Conservation (phyloP, 1,139 yeast species). For the Geotrichum aggregatum region DNA sequence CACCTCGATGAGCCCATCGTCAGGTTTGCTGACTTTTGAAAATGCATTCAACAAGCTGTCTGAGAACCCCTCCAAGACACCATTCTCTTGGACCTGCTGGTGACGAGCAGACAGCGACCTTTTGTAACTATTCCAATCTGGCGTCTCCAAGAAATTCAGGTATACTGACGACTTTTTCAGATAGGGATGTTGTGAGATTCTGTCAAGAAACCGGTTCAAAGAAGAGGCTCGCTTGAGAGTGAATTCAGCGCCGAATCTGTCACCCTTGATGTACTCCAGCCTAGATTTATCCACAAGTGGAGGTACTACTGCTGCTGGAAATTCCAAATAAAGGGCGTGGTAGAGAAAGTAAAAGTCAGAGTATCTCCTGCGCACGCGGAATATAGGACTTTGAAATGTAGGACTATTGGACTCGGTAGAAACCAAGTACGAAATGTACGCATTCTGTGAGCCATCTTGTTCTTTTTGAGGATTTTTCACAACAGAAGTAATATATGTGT, state of each 20-base stretch:
- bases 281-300: slow-evolving; percentile 93
- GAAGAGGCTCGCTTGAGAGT: slow-evolving; percentile 83
- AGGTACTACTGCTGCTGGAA: slow-evolving; percentile 81
- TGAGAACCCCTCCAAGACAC: slow-evolving; percentile 60
- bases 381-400: slow-evolving; percentile 43
- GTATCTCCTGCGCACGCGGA: slow-evolving; percentile 68
- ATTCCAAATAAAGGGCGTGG: slow-evolving; percentile 69
- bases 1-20: slow-evolving; percentile 77
- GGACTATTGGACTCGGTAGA: slow-evolving; percentile 56
- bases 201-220: slow-evolving; percentile 65
- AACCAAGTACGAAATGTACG: slow-evolving; percentile 75
- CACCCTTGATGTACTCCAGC: slow-evolving; percentile 91
- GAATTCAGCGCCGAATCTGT: slow-evolving; percentile 74
- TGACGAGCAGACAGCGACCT: slow-evolving; percentile 44
- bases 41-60: slow-evolving; percentile 92
- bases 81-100: slow-evolving; percentile 24
- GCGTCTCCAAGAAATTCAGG: slow-evolving; percentile 71
- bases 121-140: slow-evolving; percentile 80
- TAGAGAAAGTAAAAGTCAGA: slow-evolving; percentile 78
- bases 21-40: slow-evolving; percentile 69
- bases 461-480: slow-evolving; percentile 78
- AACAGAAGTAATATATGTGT: slow-evolving; percentile 30
- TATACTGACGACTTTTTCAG: slow-evolving; percentile 68
- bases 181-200: slow-evolving; percentile 69
- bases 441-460: slow-evolving; percentile 66